Percentiles rank a stretch among this genome's conserved stretches.
Evolutionary conservation across 257 asterid genomes (phyloP).

Genomic region (Jacaranda copaia): DNA sequence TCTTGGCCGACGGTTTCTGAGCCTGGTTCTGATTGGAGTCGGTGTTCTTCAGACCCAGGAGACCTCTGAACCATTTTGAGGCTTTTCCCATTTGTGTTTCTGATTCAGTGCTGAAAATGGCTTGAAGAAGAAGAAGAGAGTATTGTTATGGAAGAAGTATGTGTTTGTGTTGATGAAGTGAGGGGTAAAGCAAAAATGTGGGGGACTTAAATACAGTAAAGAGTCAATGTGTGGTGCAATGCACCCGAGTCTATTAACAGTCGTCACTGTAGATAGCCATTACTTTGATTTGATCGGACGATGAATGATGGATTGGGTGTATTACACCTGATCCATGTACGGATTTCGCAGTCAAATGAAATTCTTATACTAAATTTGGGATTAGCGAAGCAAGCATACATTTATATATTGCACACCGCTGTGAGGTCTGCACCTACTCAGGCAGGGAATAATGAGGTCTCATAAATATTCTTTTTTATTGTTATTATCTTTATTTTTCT

Average conservation of each 20-base stretch:
- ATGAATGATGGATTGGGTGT: too few species aligned
- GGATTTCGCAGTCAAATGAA: too few species aligned
- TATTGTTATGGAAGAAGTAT: background rate
- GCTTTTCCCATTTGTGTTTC: conserved; percentile 73
- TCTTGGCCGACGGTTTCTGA: conserved; percentile 54
- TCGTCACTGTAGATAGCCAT: background rate
- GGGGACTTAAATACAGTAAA: conserved; percentile 30
- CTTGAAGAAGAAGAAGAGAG: background rate
- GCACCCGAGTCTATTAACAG: background rate
- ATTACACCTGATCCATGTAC: too few species aligned
- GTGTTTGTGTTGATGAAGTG: background rate
- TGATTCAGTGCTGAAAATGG: conserved; percentile 6
- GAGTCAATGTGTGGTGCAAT: conserved; percentile 8
- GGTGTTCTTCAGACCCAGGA: conserved; percentile 69
- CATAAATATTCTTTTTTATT: background rate
- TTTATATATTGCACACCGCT: background rate
- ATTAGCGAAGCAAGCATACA: conserved; percentile 34
- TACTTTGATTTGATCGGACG: too few species aligned
- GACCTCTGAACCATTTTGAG: conserved; percentile 80
- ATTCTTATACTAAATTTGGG: conserved; percentile 17
- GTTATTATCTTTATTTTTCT: background rate
- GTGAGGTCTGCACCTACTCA: conserved; percentile 1
- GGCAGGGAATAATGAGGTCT: background rate
- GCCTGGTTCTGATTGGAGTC: conserved; percentile 36
- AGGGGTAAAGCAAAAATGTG: background rate